Evolutionary conservation across 805 yeast species (phyloP), one percentile per base, ranked within the genome.

Genomic region (Saccharomycopsis sp.): DNA sequence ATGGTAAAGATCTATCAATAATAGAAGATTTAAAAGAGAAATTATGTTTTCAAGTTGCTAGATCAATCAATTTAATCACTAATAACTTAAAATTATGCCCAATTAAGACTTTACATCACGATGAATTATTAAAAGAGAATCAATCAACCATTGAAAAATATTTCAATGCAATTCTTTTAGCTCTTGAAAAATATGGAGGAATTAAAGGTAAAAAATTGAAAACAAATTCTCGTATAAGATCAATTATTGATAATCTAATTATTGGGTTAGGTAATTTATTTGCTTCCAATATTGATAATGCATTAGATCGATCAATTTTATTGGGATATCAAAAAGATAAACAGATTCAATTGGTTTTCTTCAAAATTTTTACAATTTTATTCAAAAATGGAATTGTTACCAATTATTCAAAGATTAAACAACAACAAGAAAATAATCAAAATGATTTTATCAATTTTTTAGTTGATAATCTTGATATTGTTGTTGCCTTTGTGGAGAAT

Each of bases 351-450:
- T 62, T 78, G 10, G 76, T 92, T 0, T 83, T 86, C 53, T 64
- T 86, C 51, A 79, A 79, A 42, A 88, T 86, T 1, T 85, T 86
- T 49, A 73, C 80, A 2, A 75, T 78, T 39, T 80, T 83, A 53
- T 61, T 74, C 48, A 50, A 51, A 64, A 28, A 55, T n/a, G n/a
- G n/a, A 56, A 34, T 37, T 49, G 12, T 51, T 53, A 15, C 49
- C 51, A 33, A 18, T 17, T 9, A 19, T 12, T n/a, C n/a, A 20
- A 31, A 10, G 36, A 18, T 17, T 13, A 14, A 21, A 31, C n/a
- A 2, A 4, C 17, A 14, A 20, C n/a, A 23, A 17, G 33, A 10
- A 33, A 50, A 4, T 21, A 21, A 19, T 15, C 27, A 29, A 47
- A 55, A 29, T 14, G 18, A 32, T 13, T n/a, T 37, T 12, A 12